Evolutionary conservation across 2,329 filamentous ascomycete genomes (phyloP).

Genomic region (Alternaria incomplexa): DNA sequence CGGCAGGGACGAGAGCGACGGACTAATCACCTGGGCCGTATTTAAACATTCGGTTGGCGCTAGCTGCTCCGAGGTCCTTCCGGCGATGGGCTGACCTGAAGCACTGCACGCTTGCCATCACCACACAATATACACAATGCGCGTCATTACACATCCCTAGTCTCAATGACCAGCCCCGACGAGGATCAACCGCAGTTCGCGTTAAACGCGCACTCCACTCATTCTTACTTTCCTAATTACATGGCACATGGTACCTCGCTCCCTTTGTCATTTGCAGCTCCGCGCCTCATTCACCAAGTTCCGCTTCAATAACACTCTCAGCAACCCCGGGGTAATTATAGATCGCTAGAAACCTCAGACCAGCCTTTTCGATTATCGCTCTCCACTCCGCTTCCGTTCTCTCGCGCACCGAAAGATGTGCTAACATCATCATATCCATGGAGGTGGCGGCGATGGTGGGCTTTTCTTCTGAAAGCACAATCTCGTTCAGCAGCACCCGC

Average conservation of each 20-base stretch:
- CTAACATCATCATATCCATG: slow-evolving; percentile 26
- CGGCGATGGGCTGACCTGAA: neutral
- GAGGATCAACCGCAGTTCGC: neutral
- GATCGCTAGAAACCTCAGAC: slow-evolving; percentile 9
- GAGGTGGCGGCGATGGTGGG: slow-evolving; percentile 11
- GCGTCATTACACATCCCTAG: neutral
- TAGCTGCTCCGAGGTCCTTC: neutral
- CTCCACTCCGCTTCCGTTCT: slow-evolving; percentile 16
- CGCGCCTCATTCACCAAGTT: neutral
- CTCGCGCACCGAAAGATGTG: slow-evolving; percentile 13
- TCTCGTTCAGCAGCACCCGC: slow-evolving; percentile 21
- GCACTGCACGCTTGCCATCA: neutral
- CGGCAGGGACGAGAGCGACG: fast-evolving
- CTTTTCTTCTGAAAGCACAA: slow-evolving; percentile 15
- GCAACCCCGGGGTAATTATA: slow-evolving; percentile 19
- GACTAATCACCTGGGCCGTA: neutral
- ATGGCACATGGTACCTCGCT: neutral
- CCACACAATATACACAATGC: neutral
- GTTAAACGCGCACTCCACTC: neutral
- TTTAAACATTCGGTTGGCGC: neutral
- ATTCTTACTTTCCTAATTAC: neutral
- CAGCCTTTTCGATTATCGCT: slow-evolving; percentile 10
- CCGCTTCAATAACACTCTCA: slow-evolving; percentile 24
- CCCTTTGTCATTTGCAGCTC: neutral
- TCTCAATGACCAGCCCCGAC: neutral